phyloP scores from a whole-genome alignment of 1,284 basidiomycete genomes.

The Cryptococcus floricola region DNA sequence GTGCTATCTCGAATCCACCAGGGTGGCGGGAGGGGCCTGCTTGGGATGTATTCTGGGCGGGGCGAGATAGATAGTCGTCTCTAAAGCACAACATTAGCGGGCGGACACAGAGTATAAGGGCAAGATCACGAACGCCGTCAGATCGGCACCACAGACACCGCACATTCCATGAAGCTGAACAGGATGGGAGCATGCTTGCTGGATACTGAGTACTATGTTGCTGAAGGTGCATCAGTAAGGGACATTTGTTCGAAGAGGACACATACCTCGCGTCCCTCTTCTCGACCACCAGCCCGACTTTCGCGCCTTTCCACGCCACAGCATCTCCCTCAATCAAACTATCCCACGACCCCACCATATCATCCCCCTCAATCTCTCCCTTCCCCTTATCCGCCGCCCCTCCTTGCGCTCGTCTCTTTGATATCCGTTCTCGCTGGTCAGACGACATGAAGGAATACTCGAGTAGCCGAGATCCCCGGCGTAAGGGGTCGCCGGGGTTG shows the following conservation, averaged over 20 bases:
- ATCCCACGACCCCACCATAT: constrained; percentile 69
- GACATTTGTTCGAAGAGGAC: constrained; percentile 7
- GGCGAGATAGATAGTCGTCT: constrained; percentile 78
- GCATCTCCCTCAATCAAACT: constrained; percentile 66
- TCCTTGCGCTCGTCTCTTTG: neutral
- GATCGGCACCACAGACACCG: constrained; percentile 86
- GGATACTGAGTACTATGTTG: constrained; percentile 59
- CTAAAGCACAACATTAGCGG: constrained; percentile 49
- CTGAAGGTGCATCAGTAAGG: constrained; percentile 4
- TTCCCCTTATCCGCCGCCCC: constrained; percentile 17
- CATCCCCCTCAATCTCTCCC: constrained; percentile 16
- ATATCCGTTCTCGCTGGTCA: constrained; percentile 5
- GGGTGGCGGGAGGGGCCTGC: constrained; percentile 33
- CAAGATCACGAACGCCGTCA: constrained; percentile 68
- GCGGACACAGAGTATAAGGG: neutral
- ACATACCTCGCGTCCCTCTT: constrained; percentile 26
- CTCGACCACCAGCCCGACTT: constrained; percentile 33
- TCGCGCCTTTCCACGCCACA: constrained; percentile 39
- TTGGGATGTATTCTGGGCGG: constrained; percentile 73
- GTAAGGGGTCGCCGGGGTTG: constrained; percentile 52
- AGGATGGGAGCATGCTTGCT: constrained; percentile 88
- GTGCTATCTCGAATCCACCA: constrained; percentile 45
- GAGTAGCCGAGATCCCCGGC: constrained; percentile 68
- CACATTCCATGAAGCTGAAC: constrained; percentile 89
- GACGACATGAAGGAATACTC: constrained; percentile 64